These are phyloP conservation scores for Colletotrichum cordylinicola DNA, from an alignment of 2,329 filamentous ascomycete genomes.

Conservation along the genomic window DNA sequence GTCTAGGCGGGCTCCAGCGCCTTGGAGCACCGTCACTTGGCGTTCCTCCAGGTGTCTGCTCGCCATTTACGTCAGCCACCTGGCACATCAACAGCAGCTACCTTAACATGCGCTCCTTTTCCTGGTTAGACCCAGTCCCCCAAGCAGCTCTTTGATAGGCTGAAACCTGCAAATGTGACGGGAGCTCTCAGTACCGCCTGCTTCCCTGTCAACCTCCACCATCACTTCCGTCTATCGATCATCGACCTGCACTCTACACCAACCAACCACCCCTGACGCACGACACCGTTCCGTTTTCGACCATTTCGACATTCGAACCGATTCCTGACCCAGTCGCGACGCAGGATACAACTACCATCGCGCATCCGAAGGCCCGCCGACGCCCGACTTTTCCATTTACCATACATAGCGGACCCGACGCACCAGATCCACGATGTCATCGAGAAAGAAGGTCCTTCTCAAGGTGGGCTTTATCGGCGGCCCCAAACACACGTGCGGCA, in stretches of 20 bases:
- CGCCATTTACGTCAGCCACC: conserved; percentile 17
- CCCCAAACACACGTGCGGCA: not conserved
- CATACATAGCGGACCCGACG: not conserved
- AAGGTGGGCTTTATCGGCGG: conserved; percentile 64
- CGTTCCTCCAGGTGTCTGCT: not conserved
- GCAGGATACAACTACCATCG: not conserved
- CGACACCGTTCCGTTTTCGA: conserved; percentile 17
- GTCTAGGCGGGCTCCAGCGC: not conserved
- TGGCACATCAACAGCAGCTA: not conserved
- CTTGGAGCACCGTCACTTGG: not conserved
- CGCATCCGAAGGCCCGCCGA: not conserved
- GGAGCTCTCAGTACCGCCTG: conserved; percentile 23
- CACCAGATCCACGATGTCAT: conserved; percentile 64
- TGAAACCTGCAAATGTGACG: conserved; percentile 20
- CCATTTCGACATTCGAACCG: conserved; percentile 4
- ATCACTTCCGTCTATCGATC: conserved; percentile 18
- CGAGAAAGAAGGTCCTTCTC: conserved; percentile 87
- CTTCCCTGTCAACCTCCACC: conserved; percentile 23
- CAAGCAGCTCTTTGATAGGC: conserved; percentile 20
- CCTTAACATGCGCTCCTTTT: not conserved
- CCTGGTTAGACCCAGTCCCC: conserved; percentile 15
- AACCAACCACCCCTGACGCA: conserved; percentile 23
- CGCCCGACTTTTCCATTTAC: not conserved
- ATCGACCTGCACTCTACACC: conserved; percentile 18
- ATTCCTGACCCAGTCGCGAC: conserved; percentile 4